A percentile compares a stretch with the other conserved stretches of the same genome.
These are phyloP conservation scores for Coriolopsis trogii DNA, from an alignment of 1,284 basidiomycete species.

Conservation along the genomic window DNA sequence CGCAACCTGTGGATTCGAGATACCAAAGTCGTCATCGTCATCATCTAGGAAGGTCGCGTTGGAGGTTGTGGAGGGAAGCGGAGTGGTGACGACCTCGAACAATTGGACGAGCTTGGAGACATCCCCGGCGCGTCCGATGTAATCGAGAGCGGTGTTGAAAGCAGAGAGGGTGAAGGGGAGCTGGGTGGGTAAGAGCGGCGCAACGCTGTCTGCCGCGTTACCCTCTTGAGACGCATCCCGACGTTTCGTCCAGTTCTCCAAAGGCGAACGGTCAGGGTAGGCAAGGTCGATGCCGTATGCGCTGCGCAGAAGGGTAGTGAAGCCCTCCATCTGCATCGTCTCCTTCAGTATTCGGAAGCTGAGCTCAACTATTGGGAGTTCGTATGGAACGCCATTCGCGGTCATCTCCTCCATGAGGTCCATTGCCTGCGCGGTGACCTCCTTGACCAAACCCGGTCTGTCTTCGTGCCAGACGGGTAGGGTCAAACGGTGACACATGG, in stretches of 20 bases:
- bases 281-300: constrained; percentile 75
- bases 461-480: constrained; percentile 50
- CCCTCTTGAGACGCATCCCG: constrained; percentile 14
- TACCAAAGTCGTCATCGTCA: constrained; percentile 62
- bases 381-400: constrained; percentile 47
- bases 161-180: constrained; percentile 65
- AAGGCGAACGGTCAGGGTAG: constrained; percentile 64
- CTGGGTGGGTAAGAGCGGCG: constrained; percentile 32
- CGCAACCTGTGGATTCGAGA: constrained; percentile 37
- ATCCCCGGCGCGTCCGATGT: constrained; percentile 59
- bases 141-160: constrained; percentile 72
- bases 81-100: constrained; percentile 76
- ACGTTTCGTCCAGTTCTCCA: constrained; percentile 41
- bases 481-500: constrained; percentile 65
- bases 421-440: constrained; percentile 49
- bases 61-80: constrained; percentile 50
- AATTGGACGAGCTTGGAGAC: constrained; percentile 69
- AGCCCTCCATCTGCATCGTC: constrained; percentile 53
- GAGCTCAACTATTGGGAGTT: constrained; percentile 63
- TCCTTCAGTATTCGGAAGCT: constrained; percentile 68
- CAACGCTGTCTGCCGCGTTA: constrained; percentile 15
- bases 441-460: constrained; percentile 37
- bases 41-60: constrained; percentile 63
- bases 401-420: constrained; percentile 63
- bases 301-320: constrained; percentile 59